phyloP scores from a whole-genome alignment of 306 rosid genomes.

The Dicorynia guianensis region DNA sequence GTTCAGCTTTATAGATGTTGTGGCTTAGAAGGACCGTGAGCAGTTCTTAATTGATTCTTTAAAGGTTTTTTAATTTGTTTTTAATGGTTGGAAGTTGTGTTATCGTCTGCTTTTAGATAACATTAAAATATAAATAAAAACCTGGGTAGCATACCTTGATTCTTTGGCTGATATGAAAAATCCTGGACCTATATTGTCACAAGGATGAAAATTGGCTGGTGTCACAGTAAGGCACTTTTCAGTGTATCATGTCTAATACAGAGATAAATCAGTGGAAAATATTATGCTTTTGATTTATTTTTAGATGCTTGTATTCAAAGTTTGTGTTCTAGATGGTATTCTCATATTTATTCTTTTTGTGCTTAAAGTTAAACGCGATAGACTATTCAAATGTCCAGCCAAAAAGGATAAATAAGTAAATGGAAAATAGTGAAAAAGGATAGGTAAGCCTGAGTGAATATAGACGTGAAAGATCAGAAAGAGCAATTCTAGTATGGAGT shows the following conservation, averaged over 20 bases:
- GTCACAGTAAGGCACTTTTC: neutral
- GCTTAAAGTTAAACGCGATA: neutral
- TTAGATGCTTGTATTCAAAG: neutral
- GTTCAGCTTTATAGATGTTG: slow-evolving; percentile 26
- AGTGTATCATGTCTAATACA: neutral
- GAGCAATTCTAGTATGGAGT: neutral
- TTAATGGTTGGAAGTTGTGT: slow-evolving; percentile 21
- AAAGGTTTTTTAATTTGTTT: neutral
- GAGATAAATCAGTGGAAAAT: neutral
- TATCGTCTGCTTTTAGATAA: neutral
- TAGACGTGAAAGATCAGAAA: neutral
- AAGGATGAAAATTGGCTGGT: slow-evolving; percentile 7
- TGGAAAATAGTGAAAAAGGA: neutral
- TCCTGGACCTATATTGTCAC: slow-evolving; percentile 27
- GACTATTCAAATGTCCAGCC: neutral
- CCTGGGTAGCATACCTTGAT: neutral
- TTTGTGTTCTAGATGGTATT: neutral
- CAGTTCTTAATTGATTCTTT: neutral
- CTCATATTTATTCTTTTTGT: neutral
- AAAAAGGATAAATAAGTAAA: neutral
- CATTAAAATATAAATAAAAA: neutral
- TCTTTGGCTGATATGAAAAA: neutral
- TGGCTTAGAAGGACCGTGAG: neutral
- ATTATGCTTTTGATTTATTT: neutral
- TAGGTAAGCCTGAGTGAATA: neutral